These are phyloP conservation scores for Paspalum vaginatum DNA, from an alignment of 176 grass and related monocot species.

Conservation along the genomic window DNA sequence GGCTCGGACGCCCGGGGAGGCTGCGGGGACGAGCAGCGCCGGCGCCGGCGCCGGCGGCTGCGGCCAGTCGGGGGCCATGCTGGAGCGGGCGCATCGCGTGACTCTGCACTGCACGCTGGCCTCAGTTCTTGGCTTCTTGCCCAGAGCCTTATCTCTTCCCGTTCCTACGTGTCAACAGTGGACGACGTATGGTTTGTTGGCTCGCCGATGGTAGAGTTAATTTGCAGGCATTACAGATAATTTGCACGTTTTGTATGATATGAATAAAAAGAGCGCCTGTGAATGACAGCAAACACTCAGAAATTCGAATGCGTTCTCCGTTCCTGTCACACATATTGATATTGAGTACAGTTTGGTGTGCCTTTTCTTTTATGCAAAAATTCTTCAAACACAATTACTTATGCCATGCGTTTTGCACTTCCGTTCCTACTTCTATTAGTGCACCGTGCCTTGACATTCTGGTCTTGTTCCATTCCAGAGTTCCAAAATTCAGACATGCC, in stretches of 20 bases:
- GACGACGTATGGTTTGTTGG: not conserved
- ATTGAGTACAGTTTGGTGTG: not conserved
- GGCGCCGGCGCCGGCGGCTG: not conserved
- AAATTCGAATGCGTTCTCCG: not conserved
- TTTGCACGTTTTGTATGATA: not conserved
- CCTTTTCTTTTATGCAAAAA: not conserved
- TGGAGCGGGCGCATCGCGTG: constrained; percentile 18
- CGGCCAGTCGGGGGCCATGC: not conserved
- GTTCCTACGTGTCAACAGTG: not conserved
- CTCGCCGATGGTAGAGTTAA: not conserved
- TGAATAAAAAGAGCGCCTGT: not conserved
- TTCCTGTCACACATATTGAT: not conserved
- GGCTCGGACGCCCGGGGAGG: not conserved
- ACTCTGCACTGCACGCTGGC: not conserved
- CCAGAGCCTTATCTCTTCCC: constrained; percentile 21
- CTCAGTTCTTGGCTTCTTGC: not conserved
- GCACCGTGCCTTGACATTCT: not conserved
- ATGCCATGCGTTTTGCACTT: not conserved
- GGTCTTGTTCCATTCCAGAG: not conserved
- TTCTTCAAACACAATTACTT: not conserved
- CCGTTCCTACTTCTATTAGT: no score
- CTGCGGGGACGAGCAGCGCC: not conserved
- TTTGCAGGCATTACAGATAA: not conserved
- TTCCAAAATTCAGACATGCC: not conserved
- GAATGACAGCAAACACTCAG: not conserved